Evolutionary conservation across 208 protist genomes (phyloP).

Genomic region (Crithidia expoeki): DNA sequence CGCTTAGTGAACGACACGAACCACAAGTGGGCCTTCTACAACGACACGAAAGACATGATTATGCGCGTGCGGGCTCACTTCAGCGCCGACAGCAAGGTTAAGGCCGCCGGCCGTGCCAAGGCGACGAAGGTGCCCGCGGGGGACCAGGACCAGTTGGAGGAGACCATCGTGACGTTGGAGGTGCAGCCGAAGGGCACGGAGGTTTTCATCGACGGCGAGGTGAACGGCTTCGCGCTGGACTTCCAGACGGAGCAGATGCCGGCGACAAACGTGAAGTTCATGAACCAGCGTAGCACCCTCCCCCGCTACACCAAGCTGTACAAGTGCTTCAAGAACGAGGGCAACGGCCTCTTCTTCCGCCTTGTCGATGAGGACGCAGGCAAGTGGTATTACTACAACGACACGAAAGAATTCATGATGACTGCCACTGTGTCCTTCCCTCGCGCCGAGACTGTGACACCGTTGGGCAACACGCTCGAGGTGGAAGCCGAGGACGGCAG

Average conservation of each 20-base stretch:
- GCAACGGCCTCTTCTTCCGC: conserved; percentile 84
- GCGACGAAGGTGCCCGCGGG: conserved; percentile 13
- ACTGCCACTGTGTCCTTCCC: conserved; percentile 65
- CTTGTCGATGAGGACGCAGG: conserved; percentile 62
- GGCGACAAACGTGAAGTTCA: conserved; percentile 34
- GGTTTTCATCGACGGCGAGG: conserved; percentile 59
- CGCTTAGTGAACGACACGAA: conserved; percentile 44
- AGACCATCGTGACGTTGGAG: conserved; percentile 37
- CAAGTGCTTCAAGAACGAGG: conserved; percentile 80
- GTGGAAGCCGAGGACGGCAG: conserved; percentile 37
- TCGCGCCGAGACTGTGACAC: conserved; percentile 45
- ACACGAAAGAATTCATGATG: conserved; percentile 80
- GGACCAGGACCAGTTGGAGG: conserved; percentile 15
- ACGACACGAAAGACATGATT: conserved; percentile 47
- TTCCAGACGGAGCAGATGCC: conserved; percentile 48
- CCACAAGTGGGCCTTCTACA: conserved; percentile 70
- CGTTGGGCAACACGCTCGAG: conserved; percentile 63
- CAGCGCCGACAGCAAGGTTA: conserved; percentile 33
- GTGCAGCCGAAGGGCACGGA: conserved; percentile 51
- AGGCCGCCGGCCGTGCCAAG: conserved; percentile 29
- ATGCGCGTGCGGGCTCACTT: conserved; percentile 40
- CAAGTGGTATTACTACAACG: conserved; percentile 87
- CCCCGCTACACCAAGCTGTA: conserved; percentile 52
- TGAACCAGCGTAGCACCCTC: conserved; percentile 32
- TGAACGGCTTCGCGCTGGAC: conserved; percentile 37